Evolutionary conservation across 1,139 yeast species (phyloP), one percentile per base, ranked within the genome.

Genomic region (Nakaseomyces uthaithaninus): DNA sequence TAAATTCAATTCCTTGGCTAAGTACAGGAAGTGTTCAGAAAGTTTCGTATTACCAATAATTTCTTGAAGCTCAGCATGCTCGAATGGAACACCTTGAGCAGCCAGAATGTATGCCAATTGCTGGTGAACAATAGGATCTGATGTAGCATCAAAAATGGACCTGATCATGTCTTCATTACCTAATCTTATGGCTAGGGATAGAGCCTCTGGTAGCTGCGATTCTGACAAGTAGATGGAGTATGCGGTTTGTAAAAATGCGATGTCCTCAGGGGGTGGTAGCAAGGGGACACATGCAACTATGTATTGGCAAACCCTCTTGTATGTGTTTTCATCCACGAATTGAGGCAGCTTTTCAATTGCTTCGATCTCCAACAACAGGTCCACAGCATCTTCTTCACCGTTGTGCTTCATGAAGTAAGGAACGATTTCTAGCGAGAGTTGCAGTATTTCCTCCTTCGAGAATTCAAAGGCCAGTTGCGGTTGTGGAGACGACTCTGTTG

Each of bases 331-430:
- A 62, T 91, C 98, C 43, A 89, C 94, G 62, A 74, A 85, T 50
- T 79, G 76, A 7, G 93, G 80, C 48, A 93, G 69, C 57, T 78
- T 76, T 55, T 85, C 95, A 53, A 91, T 82, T 42, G 79, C 71
- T 64, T 91, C 98, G 44, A 91, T 75, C 64, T 91, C 98, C 45
- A 87, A 69, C 51, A 93, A 70, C 52, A 91, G 69, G 65, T 91
- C 99, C 23, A 91, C 95, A 1, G 98, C 98, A 61, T 91, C 99
- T 8, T 96, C 95, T 65, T 93, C 98, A 27, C 96, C 98, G 60
- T 93, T 91, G 65, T 91, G 97, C 56, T 84, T 80, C 53, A 91
- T 71, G 66, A 91, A 91, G 56, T 80, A 84, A 22, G 96, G 95
- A 26, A 85, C 91, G 54, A 93, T 81, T 52, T 80, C 75, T 50